Base-by-base conservation (phyloP, 768 basidiomycete genomes). In the Amanita muscaria region DNA sequence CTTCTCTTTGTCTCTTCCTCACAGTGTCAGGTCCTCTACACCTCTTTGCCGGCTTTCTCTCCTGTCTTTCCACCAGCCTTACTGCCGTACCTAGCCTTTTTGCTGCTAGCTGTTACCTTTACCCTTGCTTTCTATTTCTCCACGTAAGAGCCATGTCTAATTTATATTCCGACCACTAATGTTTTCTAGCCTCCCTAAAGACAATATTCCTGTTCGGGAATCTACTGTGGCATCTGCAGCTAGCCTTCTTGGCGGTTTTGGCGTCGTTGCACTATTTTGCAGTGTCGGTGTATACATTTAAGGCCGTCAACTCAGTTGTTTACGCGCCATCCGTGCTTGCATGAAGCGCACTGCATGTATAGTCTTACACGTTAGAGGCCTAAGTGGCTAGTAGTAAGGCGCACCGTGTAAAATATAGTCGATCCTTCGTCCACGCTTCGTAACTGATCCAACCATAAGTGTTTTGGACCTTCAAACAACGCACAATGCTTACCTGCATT, bases 361-460 rank as follows among this genome's bases (percentile, higher is more conserved):
- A 37, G 44, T 46, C n/a, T 51, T 44, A 51, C 41, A 52, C 27
- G 29, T 44, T 27, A 39, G 23, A 33, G 3, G 24, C 19, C 24
- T 25, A 16, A 29, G 27, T 29, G 12, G 27, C 21, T 23, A 38
- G n/a, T n/a, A n/a, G n/a, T n/a, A 39, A 50, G 24, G 70, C 85
- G 49, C 59, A 91, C 91, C n/a, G 83, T 89, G 63, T 93, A 96
- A 61, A 94, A 82, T 55, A 93, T 81, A 10, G 91, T 96, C 24
- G 88, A 88, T 3, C 92, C 92, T 70, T 94, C 92, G 63, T 94
- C 92, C 30, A 89, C 92, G 52, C 88, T 88, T 40, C 91, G 79
- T 59, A 88, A 67, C 86, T 88, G 59, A 35, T 14, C 38, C 29
- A 2, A 42, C 48, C 27, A 32, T 34, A 9, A 32, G 19, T 18